Conservation (phyloP, 78 protist genomes). For the Isochrysis galbana region DNA sequence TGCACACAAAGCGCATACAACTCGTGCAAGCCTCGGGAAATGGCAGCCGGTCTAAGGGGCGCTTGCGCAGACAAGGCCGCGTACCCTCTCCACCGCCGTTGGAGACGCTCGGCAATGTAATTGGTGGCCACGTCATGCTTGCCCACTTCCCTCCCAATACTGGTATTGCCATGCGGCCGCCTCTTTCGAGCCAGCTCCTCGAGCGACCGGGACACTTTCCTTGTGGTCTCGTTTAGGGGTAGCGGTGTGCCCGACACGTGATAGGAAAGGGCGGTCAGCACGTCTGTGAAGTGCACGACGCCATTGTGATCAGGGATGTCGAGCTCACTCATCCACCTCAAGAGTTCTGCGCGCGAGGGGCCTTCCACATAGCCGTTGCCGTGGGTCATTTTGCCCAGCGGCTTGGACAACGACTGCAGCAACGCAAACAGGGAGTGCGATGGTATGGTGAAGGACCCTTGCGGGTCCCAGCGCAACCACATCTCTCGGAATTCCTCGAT, state of each 20-base stretch:
- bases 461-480: neutral
- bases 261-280: neutral
- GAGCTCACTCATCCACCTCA: neutral
- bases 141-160: too few species aligned
- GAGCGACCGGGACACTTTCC: neutral
- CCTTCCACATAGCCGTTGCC: neutral
- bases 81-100: neutral
- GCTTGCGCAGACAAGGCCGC: too few species aligned
- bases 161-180: too few species aligned
- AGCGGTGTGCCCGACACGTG: neutral
- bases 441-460: neutral
- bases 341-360: neutral
- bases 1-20: too few species aligned
- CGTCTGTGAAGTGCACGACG: neutral
- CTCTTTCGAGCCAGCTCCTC: neutral
- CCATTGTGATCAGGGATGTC: neutral
- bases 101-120: neutral
- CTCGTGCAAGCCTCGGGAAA: too few species aligned
- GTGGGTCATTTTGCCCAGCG: neutral
- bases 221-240: neutral
- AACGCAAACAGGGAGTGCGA: neutral
- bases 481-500: slow-evolving; percentile 8
- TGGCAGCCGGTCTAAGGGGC: too few species aligned
- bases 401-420: neutral
- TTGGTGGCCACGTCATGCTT: neutral